Percentiles rank a stretch among this genome's conserved stretches.
Conservation (phyloP, 129 eudicot genomes). For the Flaveria trinervia region DNA sequence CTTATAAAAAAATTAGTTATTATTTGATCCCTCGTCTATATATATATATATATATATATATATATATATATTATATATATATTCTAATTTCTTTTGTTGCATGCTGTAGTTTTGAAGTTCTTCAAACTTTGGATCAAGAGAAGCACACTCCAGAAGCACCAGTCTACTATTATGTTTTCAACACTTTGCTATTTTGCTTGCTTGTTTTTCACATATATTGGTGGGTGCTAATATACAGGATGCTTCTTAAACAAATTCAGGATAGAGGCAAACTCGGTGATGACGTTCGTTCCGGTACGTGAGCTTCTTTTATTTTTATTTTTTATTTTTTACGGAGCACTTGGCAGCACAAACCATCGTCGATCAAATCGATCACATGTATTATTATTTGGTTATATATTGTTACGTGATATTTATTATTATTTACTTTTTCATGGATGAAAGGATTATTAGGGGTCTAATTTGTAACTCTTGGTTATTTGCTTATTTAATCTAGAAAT, state of each 20-base stretch:
- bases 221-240: constrained; percentile 80
- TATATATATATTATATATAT: too few species aligned
- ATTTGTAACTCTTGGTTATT: too few species aligned
- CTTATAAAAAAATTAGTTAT: too few species aligned
- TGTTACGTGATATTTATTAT: not conserved
- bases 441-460: too few species aligned
- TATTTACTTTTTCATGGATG: too few species aligned
- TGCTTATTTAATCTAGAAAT: too few species aligned
- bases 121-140: constrained; percentile 55
- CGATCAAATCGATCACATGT: not conserved
- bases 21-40: too few species aligned
- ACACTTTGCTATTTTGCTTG: constrained; percentile 66
- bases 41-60: too few species aligned
- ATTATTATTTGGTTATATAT: not conserved
- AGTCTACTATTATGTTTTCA: constrained; percentile 71
- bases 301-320: not conserved
- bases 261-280: constrained; percentile 74
- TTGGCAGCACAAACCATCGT: not conserved
- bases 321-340: not conserved
- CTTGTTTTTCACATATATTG: constrained; percentile 81
- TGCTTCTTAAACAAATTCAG: constrained; percentile 87
- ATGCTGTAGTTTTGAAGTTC: constrained; percentile 63
- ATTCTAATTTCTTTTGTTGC: not conserved
- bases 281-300: constrained; percentile 84
- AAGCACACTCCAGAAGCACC: constrained; percentile 57